Base-by-base conservation (phyloP, 2,329 filamentous ascomycete genomes). In the Talaromyces sp. region DNA sequence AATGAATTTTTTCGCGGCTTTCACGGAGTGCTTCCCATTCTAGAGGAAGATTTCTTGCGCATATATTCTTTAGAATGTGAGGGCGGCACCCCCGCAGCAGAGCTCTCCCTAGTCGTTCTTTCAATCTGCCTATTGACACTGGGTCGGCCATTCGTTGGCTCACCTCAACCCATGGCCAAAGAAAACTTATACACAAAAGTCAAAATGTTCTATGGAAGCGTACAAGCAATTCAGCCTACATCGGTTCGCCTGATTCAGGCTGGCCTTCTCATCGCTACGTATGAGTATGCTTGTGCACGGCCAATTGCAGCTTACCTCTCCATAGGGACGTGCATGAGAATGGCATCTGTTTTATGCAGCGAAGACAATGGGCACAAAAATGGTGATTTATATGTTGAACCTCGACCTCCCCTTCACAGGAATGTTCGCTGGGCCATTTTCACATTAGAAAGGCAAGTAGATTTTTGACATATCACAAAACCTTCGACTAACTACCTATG, bases 101-200 rank as follows among this genome's bases (percentile, higher is more conserved):
- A 33, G 19, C 44, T 32, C 4, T 32, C 39, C 15, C 42, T 57
- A 27, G 36, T 57, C 27, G 42, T 47, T 57, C 27, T 57, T 25
- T 49, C 55, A 33, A 47, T 57, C 36, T 57, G 44, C 22, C 30
- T 57, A 32, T 19, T 57, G 28, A 57, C 55, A 51, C 7, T 57
- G 27, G 11, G n/a, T 19, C 19, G 11, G 19, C 13, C 44, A 7
- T n/a, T 7, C 15, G 36, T n/a, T 39, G 5, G 17, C 17, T 39
- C 17, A 39, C 3, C 36, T n/a, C 33, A 28, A 2, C 33, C 19
- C n/a, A 28, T 42, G 22, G 17, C 54, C 4, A 22, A 7, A 10
- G 36, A 19, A 13, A 57, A 17, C 13, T 57, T 47, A 5, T 57
- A 57, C 44, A 28, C 44, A 19, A 57, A 25, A 13, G 19, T 57